A percentile compares a stretch with the other conserved stretches of the same genome.
Conservation (phyloP, 768 basidiomycete species). For the Asterophora lycoperdoides region DNA sequence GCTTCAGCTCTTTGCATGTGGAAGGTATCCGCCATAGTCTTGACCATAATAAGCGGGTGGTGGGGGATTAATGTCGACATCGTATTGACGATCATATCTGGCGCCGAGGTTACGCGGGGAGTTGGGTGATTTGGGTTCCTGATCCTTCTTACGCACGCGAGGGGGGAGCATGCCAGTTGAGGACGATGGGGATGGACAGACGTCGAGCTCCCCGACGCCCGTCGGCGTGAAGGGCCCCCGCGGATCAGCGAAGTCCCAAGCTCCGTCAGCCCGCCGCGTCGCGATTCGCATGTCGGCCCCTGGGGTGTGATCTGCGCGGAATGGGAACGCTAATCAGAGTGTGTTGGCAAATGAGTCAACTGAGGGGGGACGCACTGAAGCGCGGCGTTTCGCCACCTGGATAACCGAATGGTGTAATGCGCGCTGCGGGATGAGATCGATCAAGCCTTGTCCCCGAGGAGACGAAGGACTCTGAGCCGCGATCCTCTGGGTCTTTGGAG, state of each 20-base stretch:
- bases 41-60: conserved; percentile 29
- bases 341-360: neutral
- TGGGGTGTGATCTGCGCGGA: conserved; percentile 41
- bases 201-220: conserved; percentile 35
- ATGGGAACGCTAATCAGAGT: neutral
- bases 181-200: conserved; percentile 25
- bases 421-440: conserved; percentile 33
- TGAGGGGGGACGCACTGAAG: conserved; percentile 32
- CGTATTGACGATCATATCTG: conserved; percentile 17
- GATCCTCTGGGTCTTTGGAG: neutral
- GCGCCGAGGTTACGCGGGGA: too few relatives aligned
- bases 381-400: conserved; percentile 31
- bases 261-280: conserved; percentile 46
- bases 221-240: conserved; percentile 35
- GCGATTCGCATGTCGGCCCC: conserved; percentile 59
- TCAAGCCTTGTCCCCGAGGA: conserved; percentile 25
- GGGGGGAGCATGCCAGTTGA: conserved; percentile 8
- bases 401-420: conserved; percentile 40
- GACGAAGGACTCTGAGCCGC: conserved; percentile 1
- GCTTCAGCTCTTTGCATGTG: conserved; percentile 7
- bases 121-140: conserved; percentile 15
- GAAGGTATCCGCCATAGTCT: conserved; percentile 4
- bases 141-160: conserved; percentile 13
- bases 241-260: conserved; percentile 50
- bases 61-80: conserved; percentile 19